Evolutionary conservation across 805 yeast species (phyloP).

Genomic region (Dipodascus albidus): DNA sequence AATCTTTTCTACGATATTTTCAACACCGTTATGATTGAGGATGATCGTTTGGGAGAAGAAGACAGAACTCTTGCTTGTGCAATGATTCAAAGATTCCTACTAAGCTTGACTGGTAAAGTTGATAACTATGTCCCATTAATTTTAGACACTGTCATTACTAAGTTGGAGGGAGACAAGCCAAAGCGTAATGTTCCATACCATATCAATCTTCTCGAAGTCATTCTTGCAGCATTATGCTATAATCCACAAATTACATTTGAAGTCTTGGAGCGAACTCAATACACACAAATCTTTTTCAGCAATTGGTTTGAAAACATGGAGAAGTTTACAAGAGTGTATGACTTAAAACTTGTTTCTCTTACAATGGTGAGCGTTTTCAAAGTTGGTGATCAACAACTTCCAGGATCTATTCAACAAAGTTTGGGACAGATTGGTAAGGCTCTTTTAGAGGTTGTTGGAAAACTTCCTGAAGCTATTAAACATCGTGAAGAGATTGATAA

Average conservation of each 20-base stretch:
- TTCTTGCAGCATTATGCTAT: constrained; percentile 53
- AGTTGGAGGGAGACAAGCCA: constrained; percentile 27
- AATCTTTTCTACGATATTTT: constrained; percentile 42
- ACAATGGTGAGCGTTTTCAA: constrained; percentile 48
- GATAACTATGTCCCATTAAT: constrained; percentile 36
- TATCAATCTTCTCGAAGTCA: constrained; percentile 45
- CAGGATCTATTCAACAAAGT: constrained; percentile 21
- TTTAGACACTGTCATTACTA: constrained; percentile 33
- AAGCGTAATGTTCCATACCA: constrained; percentile 29
- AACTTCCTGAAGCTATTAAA: constrained; percentile 62
- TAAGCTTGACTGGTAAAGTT: constrained; percentile 42
- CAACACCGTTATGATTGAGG: constrained; percentile 20
- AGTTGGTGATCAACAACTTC: constrained; percentile 23
- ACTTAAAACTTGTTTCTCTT: constrained; percentile 62
- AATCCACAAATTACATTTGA: constrained; percentile 44
- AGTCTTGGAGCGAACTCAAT: constrained; percentile 34
- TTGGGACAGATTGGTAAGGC: constrained; percentile 40
- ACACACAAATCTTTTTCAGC: constrained; percentile 41
- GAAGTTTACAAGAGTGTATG: constrained; percentile 58
- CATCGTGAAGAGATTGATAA: constrained; percentile 52
- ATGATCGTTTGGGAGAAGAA: constrained; percentile 41
- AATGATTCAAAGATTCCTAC: constrained; percentile 50
- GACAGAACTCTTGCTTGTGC: constrained; percentile 53
- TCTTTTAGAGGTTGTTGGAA: constrained; percentile 41
- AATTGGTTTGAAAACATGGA: constrained; percentile 55